Base-by-base conservation (phyloP, 495 filamentous ascomycete species). In the Trichoderma reesei region DNA sequence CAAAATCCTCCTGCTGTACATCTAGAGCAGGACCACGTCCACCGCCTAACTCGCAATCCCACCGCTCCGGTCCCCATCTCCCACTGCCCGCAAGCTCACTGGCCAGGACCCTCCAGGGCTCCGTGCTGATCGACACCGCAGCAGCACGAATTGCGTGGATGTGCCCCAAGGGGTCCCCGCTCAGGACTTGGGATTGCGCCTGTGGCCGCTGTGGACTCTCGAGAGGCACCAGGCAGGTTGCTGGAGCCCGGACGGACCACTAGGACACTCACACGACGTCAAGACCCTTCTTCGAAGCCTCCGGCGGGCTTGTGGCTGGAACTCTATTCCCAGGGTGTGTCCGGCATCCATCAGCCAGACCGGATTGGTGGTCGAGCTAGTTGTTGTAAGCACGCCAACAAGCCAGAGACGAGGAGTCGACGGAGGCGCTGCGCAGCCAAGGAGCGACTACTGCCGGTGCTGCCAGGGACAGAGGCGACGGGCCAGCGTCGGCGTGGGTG, bases 301-400 rank as follows among this genome's bases (percentile, higher is more conserved):
- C 48, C 48, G 48, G 48, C 48, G 48, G 26, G 13, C 48, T n/a
- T 56, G 31, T 56, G 48, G 48, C 48, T 56, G 48, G 48, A 56
- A 56, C 48, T 56, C 48, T 56, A 56, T 56, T 56, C 48, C 46
- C 46, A 54, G 46, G 46, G 46, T 54, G 46, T 54, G n/a, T 33
- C 48, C 48, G 20, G 48, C 48, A 33, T 18, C n/a, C 44, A 6
- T 48, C 44, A 26, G 26, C 26, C 26, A 26, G 26, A 26, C 26
- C 5, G 18, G 44, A 18, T 18, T n/a, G n/a, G 44, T 48, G n/a
- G 2, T 6, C 6, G 38, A 39, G 38, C 38, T 3, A 39, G 38
- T 39, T 6, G 6, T 46, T 46, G 20, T 33, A 33, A 56, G 48
- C 48, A 31, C 48, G n/a, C 48, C 10, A 13, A 3, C 26, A 26